Base-by-base conservation (phyloP, 768 basidiomycete species). In the Psilocybe cyanescens region DNA sequence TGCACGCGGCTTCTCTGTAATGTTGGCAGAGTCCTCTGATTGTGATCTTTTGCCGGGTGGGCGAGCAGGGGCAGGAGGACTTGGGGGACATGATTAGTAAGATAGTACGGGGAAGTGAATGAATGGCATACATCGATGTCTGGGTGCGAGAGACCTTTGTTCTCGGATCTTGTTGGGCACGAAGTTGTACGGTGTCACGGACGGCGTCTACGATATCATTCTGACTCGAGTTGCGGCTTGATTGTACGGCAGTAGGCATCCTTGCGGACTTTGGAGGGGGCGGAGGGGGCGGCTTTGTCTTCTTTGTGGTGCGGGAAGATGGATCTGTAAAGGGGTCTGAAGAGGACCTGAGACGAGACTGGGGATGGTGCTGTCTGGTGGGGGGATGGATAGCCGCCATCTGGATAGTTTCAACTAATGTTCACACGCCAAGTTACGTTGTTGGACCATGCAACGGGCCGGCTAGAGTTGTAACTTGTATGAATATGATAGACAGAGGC, bases 181-280 rank as follows among this genome's bases (percentile, higher is more conserved):
- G 41, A 66, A 89, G 75, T 59, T 81, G 80, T 24, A 90, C 88
- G 53, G 90, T 88, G 62, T 92, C 88, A 65, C 86, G 81, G 65
- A 91, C 84, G 46, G 89, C 85, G 35, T 90, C 86, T 58, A 80
- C 70, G 74, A 88, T 83, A 66, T 83, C 81, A 64, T 80, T 72
- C 28, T 55, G 30, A 61, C 75, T 73, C 44, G 77, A 68, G 62
- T 71, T 66, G 11, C 60, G 46, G 70, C 63, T 66, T 65, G 68
- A 65, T 48, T 73, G 50, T 55, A 73, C 59, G 19, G 72, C 57
- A 28, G 75, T 54, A 55, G 78, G 71, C 70, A 79, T 75, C 69
- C 72, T 75, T 47, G 72, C 41, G n/a, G 69, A 60, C 44, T 77
- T 78, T 73, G 71, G 79, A 62, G 75, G 80, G 75, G 77, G 74